Conservation (phyloP, 192 early-diverging fungal genomes). For the Backusella psychrophila region DNA sequence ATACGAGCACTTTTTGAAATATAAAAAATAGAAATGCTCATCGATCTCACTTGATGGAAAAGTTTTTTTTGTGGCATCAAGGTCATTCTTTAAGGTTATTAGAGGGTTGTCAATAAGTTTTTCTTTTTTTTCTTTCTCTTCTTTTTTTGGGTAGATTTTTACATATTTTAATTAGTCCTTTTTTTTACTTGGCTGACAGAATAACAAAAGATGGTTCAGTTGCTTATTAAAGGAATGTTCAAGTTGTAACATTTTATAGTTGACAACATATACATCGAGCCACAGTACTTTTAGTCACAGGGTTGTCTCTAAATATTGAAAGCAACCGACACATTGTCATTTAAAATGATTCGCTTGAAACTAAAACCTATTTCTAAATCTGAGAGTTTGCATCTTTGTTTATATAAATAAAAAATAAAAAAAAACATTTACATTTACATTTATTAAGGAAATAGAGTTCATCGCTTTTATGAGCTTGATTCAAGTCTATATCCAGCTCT, state of each 20-base stretch:
- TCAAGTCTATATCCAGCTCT: not conserved
- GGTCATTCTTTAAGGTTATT: not conserved
- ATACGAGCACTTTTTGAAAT: not conserved
- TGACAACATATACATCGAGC: not conserved
- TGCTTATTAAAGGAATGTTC: constrained; percentile 6
- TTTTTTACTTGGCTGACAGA: constrained; percentile 1
- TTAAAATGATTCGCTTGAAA: constrained; percentile 5
- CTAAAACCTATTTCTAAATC: constrained; percentile 3
- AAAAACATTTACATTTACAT: not conserved
- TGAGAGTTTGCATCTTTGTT: not conserved
- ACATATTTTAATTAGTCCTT: constrained; percentile 10
- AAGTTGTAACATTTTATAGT: not conserved
- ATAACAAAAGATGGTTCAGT: constrained; percentile 6
- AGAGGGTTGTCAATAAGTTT: not conserved
- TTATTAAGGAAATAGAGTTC: not conserved
- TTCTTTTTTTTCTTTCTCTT: not conserved
- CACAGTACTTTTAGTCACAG: not conserved
- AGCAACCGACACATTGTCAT: constrained; percentile 6
- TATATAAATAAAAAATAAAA: not conserved
- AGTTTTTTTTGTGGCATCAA: not conserved
- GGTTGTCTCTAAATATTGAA: not conserved
- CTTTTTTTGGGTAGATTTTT: not conserved
- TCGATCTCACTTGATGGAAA: not conserved
- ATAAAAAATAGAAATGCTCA: not conserved
- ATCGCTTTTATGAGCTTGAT: not conserved